Evolutionary conservation across 139 green algal genomes (phyloP), one percentile per base, ranked within the genome.

Genomic region (Chlorella sp.): DNA sequence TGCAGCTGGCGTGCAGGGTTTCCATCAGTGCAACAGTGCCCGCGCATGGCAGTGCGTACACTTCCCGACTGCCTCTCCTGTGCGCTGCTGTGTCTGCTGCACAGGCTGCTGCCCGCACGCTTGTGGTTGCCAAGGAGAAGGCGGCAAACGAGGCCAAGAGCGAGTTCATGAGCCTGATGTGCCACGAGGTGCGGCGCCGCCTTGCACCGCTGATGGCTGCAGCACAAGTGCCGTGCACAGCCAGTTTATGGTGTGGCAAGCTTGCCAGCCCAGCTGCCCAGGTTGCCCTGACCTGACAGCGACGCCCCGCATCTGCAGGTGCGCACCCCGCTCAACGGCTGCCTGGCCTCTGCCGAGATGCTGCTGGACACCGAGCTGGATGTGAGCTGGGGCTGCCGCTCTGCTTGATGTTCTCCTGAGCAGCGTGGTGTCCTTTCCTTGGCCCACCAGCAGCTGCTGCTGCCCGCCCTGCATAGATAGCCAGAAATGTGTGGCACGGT

Each of bases 291-390:
- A n/a, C n/a, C n/a, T n/a, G n/a, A n/a, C n/a, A n/a, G n/a, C n/a
- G n/a, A n/a, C n/a, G n/a, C n/a, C n/a, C 46, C 46, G 46, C 46
- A 3, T 16, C 2, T 60, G 51, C 51, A 60, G 51, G 51, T 60
- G 11, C 90, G 95, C 68, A 98, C 95, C 6, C 95, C 95, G 3
- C 91, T 98, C 58, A 98, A 98, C 79, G 93, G 94, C 60, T 98
- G 95, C 90, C 90, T 98, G 41, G 95, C 95, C 22, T 92, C 84
- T 17, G 95, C 94, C 2, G 95, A 98, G 89, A 98, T 98, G 95
- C 89, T 98, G 89, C 89, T 97, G 76, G 92, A 97, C 82, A 96
- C 92, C 34, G 56, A 88, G 13, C 87, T 96, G 62, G 72, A 88
- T 77, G 87, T 91, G 65, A 65, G 81, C 32, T 36, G 60, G 24